Percentiles rank a stretch among this genome's conserved stretches.
Evolutionary conservation across 805 yeast species (phyloP).

Genomic region (Candida chauliodis): DNA sequence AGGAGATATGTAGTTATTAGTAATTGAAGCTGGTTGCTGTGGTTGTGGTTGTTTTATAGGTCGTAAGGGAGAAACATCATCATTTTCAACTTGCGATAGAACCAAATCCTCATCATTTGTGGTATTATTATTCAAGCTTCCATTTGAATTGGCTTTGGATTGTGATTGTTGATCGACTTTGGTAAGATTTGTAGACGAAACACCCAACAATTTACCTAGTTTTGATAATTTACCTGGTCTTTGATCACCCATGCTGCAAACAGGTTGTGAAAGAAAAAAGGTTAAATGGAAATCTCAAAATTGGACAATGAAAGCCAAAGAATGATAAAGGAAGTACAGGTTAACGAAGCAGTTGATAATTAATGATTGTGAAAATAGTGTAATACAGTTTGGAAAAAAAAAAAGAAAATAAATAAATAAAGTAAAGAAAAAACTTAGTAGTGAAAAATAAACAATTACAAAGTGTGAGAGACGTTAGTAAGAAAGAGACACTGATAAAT

Average conservation of each 20-base stretch:
- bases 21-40: slow-evolving; percentile 1
- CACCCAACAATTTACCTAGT: slow-evolving; percentile 10
- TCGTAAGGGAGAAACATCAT: slow-evolving; percentile 7
- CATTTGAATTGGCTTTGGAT: not conserved
- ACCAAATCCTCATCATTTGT: slow-evolving; percentile 4
- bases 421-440: no score
- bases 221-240: slow-evolving; percentile 8
- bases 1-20: slow-evolving; percentile 4
- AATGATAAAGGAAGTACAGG: no score
- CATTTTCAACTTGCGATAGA: slow-evolving; percentile 9
- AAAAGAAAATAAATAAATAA: no score
- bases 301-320: no score
- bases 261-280: not conserved
- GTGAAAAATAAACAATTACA: no score
- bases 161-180: not conserved
- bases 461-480: no score
- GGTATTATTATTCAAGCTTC: not conserved
- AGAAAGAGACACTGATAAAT: no score
- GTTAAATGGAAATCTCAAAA: not conserved
- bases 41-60: slow-evolving; percentile 9
- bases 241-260: slow-evolving; percentile 9
- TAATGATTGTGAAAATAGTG: no score
- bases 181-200: slow-evolving; percentile 6
- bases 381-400: no score
- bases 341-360: no score